Evolutionary conservation across 2,329 filamentous ascomycete species (phyloP).

Genomic region (Ilyonectria mors-panacis): DNA sequence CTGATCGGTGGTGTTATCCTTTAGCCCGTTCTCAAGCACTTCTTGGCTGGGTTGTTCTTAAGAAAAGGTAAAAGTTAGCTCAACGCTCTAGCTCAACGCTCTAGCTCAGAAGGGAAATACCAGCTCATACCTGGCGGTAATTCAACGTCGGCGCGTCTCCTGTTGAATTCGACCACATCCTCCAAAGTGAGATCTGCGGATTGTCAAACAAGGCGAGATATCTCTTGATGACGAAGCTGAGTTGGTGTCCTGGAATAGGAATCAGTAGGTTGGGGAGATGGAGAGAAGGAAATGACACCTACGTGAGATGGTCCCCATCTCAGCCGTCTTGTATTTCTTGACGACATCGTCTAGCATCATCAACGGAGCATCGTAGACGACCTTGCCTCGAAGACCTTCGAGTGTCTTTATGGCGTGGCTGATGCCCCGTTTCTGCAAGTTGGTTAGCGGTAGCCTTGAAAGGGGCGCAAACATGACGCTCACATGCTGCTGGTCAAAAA

Average conservation of each 20-base stretch:
- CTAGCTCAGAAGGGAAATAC: background rate
- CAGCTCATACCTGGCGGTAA: conserved; percentile 19
- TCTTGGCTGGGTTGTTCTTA: conserved; percentile 24
- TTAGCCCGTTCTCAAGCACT: conserved; percentile 19
- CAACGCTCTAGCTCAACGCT: background rate
- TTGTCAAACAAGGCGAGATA: conserved; percentile 24
- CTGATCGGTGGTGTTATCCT: conserved; percentile 15
- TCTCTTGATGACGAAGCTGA: conserved; percentile 1
- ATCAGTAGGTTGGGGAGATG: background rate
- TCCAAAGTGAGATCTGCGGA: conserved; percentile 10
- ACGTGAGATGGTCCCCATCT: background rate
- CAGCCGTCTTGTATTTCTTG: too few relatives aligned
- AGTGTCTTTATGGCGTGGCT: conserved; percentile 7
- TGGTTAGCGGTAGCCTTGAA: background rate
- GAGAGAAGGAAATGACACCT: background rate
- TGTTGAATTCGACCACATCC: conserved; percentile 26
- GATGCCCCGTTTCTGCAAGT: background rate
- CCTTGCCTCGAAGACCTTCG: conserved; percentile 9
- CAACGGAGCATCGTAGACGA: too few relatives aligned
- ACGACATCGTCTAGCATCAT: too few relatives aligned
- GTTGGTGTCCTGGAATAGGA: background rate
- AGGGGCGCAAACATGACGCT: background rate
- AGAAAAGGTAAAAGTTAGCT: background rate
- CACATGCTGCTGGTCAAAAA: conserved; percentile 18
- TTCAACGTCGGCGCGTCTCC: conserved; percentile 19